A percentile compares a stretch with the other conserved stretches of the same genome.
These are phyloP conservation scores for Hypoxylon fuscum DNA, from an alignment of 495 filamentous ascomycete species.

Conservation along the genomic window DNA sequence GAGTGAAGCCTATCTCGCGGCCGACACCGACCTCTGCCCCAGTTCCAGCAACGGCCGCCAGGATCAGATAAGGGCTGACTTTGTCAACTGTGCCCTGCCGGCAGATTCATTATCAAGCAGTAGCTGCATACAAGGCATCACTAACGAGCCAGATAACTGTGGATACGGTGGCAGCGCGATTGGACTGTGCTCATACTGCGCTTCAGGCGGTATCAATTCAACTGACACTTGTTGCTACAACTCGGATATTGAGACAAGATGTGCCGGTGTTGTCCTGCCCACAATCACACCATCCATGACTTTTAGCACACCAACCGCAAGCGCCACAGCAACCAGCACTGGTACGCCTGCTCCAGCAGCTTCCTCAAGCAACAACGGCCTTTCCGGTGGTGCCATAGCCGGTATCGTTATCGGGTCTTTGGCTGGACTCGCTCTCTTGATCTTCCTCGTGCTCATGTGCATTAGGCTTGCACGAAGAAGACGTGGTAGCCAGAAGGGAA, in stretches of 20 bases:
- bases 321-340: slow-evolving; percentile 53
- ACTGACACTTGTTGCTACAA: slow-evolving; percentile 95
- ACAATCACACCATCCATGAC: slow-evolving; percentile 74
- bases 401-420: slow-evolving; percentile 88
- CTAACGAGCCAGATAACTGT: slow-evolving; percentile 88
- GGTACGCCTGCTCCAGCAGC: slow-evolving; percentile 50
- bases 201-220: slow-evolving; percentile 80
- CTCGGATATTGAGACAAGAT: slow-evolving; percentile 75
- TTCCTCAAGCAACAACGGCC: slow-evolving; percentile 50
- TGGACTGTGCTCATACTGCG: slow-evolving; percentile 89
- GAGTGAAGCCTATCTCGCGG: slow-evolving; percentile 84
- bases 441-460: slow-evolving; percentile 67
- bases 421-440: slow-evolving; percentile 72
- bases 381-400: slow-evolving; percentile 87
- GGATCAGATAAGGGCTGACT: slow-evolving; percentile 87
- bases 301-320: slow-evolving; percentile 64
- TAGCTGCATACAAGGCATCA: slow-evolving; percentile 75
- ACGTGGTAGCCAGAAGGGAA: slow-evolving; percentile 67
- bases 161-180: slow-evolving; percentile 83
- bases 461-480: slow-evolving; percentile 68
- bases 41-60: slow-evolving; percentile 69
- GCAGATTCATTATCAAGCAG: slow-evolving; percentile 74
- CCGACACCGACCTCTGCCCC: slow-evolving; percentile 77
- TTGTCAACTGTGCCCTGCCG: slow-evolving; percentile 86
- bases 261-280: slow-evolving; percentile 77